Evolutionary conservation across 129 eudicot species (phyloP).

Genomic region (Pulicaria dysenterica): DNA sequence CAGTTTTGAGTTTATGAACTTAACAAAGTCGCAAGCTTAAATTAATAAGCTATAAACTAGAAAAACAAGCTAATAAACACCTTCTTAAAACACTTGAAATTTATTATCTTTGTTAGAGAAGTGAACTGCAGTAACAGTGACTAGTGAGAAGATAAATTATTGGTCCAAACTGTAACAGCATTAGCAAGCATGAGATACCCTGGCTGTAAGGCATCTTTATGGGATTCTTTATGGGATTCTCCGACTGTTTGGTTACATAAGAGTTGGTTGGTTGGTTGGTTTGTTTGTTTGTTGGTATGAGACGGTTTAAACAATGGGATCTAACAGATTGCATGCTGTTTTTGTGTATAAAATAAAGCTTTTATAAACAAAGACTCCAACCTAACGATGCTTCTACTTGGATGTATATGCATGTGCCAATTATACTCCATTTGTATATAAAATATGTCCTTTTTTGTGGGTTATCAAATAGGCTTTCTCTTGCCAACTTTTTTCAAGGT

Average conservation of each 20-base stretch:
- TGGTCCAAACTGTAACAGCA: conserved; percentile 32
- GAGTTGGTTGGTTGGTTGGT: not conserved
- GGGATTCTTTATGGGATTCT: conserved; percentile 36
- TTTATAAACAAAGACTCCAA: conserved; percentile 11
- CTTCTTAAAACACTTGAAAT: not conserved
- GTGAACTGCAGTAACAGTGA: not conserved
- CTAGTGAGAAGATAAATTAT: not conserved
- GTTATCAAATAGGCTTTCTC: not conserved
- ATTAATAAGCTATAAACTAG: no score
- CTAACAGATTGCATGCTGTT: not conserved
- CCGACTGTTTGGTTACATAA: conserved; percentile 26
- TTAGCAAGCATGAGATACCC: conserved; percentile 20
- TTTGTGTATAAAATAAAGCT: conserved; percentile 9
- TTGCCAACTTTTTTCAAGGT: not conserved
- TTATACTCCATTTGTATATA: not conserved
- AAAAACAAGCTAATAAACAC: no score
- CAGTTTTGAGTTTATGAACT: no score
- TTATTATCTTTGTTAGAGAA: not conserved
- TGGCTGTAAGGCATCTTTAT: conserved; percentile 14
- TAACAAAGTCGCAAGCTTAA: no score
- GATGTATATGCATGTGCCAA: conserved; percentile 10
- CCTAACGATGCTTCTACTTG: conserved; percentile 29
- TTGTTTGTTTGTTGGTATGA: conserved; percentile 9
- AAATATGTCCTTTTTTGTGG: not conserved
- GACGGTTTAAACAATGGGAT: conserved; percentile 41